Base-by-base conservation (phyloP, 805 yeast species). In the Wickerhamiella occidentalis region DNA sequence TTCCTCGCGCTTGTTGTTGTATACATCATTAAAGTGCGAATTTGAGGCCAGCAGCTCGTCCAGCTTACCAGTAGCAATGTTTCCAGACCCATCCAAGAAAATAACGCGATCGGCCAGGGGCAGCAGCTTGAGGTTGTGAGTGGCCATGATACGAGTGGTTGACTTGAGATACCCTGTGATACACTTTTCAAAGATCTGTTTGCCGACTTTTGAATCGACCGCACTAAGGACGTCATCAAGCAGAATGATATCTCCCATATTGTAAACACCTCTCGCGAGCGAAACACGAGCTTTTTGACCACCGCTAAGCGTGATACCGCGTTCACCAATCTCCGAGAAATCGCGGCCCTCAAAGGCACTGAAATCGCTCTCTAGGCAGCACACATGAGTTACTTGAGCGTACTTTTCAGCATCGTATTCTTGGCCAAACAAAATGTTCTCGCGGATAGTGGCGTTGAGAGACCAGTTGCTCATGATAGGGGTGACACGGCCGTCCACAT, bases 281-380 rank as follows among this genome's bases (percentile, higher is more conserved):
- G 79, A 79, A 53, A 85, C 79, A 61, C 95, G 76, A 0, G 94
- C 92, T 68, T 85, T 86, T 63, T 85, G 95, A 45, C 95, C 95
- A 46, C 95, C 95, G 6, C 92, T 82, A 41, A 85, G 66, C 0
- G 92, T 86, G 51, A 86, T 81, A 57, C 95, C 95, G 55, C 88
- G 74, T 61, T 85, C 95, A 52, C 95, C 95, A 56, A 85, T 82
- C 64, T 86, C 94, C 0, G 41, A 36, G 43, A 56, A 60, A 59
- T 85, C 95, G 25, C 92, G 87, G 35, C 79, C 85, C 4, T 82
- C 80, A 30, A 86, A 68, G 30, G 74, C 71, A 12, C 75, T 74
- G 54, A 85, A 68, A 64, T 85, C 95, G 33, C 74, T 71, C 43
- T 71, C 72, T 50, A 85, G 67, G 0, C 84, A 77, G 63, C 95